Evolutionary conservation across 2,329 filamentous ascomycete genomes (phyloP), one percentile per base, ranked within the genome.

Genomic region (Trichoderma citrinoviride): DNA sequence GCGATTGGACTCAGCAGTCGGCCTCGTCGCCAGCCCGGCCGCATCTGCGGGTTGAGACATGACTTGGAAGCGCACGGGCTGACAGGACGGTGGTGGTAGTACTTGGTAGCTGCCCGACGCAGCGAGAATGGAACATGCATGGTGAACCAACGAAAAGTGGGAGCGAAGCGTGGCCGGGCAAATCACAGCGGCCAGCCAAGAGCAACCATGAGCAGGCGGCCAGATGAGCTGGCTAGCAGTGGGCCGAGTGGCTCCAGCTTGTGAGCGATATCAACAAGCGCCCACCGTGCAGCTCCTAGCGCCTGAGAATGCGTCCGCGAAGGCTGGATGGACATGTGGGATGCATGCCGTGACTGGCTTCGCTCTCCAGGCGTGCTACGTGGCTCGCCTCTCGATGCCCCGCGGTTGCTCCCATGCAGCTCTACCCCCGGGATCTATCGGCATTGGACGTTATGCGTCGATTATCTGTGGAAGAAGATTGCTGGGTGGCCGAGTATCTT

Each of bases 331-430:
- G 47, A 61, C 44, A 12, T 37, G 12, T 37, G 33, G 33, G 33
- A 62, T 67, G 60, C 62, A 57, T 41, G 58, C 37, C 37, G 57
- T 46, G 53, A 58, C 65, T 71, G 71, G 70, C 70, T 71, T 72
- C 69, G 67, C 70, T 71, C 70, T 67, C 68, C 70, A 70, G 68
- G 64, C 65, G 69, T 75, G 74, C 74, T 75, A 76, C 74, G 74
- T 76, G 74, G 74, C 74, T 72, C 71, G 71, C 68, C 67, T 74
- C 68, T 69, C 50, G 67, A 68, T 70, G 70, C 68, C 67, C 70
- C 70, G 68, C 67, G 68, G 70, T 65, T 65, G 68, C 70, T 68
- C 68, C 70, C 70, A 71, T 64, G 71, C 71, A 73, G 71, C 71
- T 72, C 66, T 65, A 71, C 64, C 67, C 29, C 68, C 70, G 64